phyloP scores from a whole-genome alignment of 345 rosid species.

The Murraya paniculata region DNA sequence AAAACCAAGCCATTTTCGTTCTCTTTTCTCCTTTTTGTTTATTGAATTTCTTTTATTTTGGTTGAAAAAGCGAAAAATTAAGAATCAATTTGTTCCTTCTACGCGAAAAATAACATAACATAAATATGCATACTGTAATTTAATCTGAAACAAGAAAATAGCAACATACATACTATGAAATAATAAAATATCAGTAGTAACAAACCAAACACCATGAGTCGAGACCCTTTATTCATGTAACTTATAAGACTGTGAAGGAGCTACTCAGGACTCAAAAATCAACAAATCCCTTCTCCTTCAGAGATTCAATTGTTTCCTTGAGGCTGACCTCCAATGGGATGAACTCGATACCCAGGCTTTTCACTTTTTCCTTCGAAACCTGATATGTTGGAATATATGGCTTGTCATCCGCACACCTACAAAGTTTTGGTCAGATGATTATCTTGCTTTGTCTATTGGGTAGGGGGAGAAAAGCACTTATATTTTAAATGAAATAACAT shows the following conservation, averaged over 20 bases:
- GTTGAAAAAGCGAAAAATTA: too few species aligned
- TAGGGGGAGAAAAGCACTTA: not conserved
- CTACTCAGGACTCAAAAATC: constrained; percentile 30
- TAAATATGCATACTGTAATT: too few species aligned
- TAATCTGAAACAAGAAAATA: too few species aligned
- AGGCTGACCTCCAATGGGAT: constrained; percentile 73
- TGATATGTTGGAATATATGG: constrained; percentile 66
- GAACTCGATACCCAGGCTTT: constrained; percentile 72
- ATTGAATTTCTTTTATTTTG: too few species aligned
- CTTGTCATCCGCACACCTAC: constrained; percentile 79
- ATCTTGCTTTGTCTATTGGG: not conserved
- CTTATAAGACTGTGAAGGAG: not conserved
- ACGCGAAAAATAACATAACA: too few species aligned
- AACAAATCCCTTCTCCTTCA: constrained; percentile 82
- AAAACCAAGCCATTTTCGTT: too few species aligned
- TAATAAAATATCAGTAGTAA: not conserved
- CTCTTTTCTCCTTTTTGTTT: too few species aligned
- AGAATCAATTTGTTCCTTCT: too few species aligned
- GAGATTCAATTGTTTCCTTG: constrained; percentile 87
- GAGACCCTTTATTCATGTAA: not conserved
- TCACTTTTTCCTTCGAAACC: constrained; percentile 76
- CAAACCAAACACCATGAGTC: not conserved
- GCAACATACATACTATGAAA: too few species aligned
- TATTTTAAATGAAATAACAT: not conserved
- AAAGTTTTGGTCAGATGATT: not conserved